Conservation (phyloP, 352 stramenopile species). For the Globisporangium irregulare region DNA sequence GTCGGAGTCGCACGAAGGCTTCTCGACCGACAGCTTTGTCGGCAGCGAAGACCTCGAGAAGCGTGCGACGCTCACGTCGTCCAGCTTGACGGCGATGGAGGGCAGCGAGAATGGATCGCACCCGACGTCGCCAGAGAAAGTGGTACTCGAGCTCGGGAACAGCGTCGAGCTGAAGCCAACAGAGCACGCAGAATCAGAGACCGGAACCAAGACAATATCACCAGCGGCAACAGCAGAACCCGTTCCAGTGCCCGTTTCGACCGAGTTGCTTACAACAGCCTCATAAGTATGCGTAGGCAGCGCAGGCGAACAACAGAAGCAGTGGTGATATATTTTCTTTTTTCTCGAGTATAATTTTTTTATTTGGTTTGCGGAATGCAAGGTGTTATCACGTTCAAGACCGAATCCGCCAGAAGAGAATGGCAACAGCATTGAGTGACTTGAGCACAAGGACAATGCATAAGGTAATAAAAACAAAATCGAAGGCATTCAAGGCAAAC, state of each 20-base stretch:
- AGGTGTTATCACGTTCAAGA: neutral
- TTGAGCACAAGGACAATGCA: neutral
- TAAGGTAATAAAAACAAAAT: neutral
- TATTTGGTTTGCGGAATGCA: neutral
- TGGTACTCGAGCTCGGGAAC: neutral
- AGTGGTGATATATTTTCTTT: neutral
- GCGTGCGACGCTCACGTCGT: slow-evolving; percentile 19
- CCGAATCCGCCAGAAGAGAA: neutral
- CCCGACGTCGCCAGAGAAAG: neutral
- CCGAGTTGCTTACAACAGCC: slow-evolving; percentile 1
- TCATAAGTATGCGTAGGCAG: slow-evolving; percentile 4
- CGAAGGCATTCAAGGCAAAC: neutral
- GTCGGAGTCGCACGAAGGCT: slow-evolving; percentile 22
- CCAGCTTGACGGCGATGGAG: slow-evolving; percentile 4
- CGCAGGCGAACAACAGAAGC: neutral
- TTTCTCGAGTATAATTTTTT: neutral
- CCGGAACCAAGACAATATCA: slow-evolving; percentile 5
- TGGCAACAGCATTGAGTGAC: neutral
- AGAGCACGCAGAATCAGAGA: neutral
- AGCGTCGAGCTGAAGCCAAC: neutral
- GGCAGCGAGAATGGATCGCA: slow-evolving; percentile 7
- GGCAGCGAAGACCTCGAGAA: slow-evolving; percentile 27
- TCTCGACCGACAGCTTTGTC: slow-evolving; percentile 17
- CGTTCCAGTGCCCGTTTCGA: neutral
- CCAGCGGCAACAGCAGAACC: neutral